Percentiles rank a stretch among this genome's conserved stretches.
Conservation (phyloP, 23 red algal genomes). For the Agarophyton chilense region DNA sequence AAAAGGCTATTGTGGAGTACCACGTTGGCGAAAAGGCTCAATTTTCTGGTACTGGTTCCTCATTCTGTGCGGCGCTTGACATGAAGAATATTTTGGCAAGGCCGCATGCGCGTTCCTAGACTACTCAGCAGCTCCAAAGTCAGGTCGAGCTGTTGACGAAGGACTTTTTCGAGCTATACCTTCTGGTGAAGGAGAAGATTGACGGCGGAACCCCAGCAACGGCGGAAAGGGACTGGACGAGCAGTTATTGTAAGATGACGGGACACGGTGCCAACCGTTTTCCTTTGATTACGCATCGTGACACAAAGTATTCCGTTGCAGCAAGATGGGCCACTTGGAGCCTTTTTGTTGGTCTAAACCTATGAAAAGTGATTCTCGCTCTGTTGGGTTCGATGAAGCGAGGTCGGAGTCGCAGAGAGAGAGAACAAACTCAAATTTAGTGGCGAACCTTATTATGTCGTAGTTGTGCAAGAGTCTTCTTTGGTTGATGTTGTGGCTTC, state of each 20-base stretch:
- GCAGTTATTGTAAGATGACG: not conserved
- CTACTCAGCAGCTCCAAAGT: not conserved
- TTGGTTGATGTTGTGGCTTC: not conserved
- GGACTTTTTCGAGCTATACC: not conserved
- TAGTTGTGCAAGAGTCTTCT: not conserved
- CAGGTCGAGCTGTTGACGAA: not conserved
- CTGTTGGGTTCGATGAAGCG: not conserved
- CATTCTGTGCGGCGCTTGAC: too few relatives aligned
- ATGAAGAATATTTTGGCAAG: too few relatives aligned
- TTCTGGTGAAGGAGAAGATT: not conserved
- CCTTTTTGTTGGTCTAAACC: not conserved
- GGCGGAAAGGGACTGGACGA: not conserved
- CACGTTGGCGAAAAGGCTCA: too few relatives aligned
- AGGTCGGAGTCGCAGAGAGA: not conserved
- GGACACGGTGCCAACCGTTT: not conserved
- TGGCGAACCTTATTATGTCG: not conserved
- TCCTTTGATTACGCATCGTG: not conserved
- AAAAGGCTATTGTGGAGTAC: too few relatives aligned
- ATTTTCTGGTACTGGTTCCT: too few relatives aligned
- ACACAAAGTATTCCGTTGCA: not conserved
- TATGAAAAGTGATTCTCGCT: not conserved
- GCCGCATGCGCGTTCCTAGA: too few relatives aligned
- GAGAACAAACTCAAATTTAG: not conserved
- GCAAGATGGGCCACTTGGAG: slow-evolving; percentile 1
- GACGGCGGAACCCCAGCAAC: not conserved